Conservation (phyloP, 257 asterid genomes). For the Solanum piurae region DNA sequence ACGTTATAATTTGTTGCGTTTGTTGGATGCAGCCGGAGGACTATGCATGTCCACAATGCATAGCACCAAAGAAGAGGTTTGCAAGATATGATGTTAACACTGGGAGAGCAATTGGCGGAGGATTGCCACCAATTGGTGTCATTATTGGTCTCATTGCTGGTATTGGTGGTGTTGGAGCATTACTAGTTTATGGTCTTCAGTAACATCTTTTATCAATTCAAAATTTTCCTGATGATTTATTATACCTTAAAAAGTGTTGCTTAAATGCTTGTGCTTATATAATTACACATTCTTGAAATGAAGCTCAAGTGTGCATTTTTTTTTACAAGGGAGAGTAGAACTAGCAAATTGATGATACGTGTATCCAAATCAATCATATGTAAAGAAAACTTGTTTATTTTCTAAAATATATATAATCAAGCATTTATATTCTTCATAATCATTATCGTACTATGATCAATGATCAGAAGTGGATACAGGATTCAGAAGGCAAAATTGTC, state of each 20-base stretch:
- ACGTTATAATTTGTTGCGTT: background rate
- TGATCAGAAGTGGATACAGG: background rate
- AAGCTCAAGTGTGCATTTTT: background rate
- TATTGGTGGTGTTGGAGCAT: constrained; percentile 81
- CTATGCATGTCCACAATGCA: constrained; percentile 83
- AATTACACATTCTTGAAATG: background rate
- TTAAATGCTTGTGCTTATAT: background rate
- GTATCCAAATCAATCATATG: background rate
- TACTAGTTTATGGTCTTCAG: constrained; percentile 83
- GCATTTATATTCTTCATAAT: background rate
- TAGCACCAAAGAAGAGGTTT: constrained; percentile 97
- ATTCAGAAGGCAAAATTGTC: background rate
- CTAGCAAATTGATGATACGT: background rate
- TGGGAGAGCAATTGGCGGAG: constrained; percentile 83
- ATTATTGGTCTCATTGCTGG: constrained; percentile 77
- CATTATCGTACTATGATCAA: background rate
- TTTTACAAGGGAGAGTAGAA: background rate
- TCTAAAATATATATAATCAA: background rate
- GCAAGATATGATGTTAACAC: constrained; percentile 73
- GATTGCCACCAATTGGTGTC: constrained; percentile 84
- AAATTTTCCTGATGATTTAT: background rate
- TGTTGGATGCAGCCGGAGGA: constrained; percentile 53
- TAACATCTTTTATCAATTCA: background rate
- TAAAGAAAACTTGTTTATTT: background rate
- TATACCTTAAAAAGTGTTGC: background rate